Evolutionary conservation across 1,284 basidiomycete species (phyloP), one percentile per base, ranked within the genome.

Genomic region (Cryptococcus sp.): DNA sequence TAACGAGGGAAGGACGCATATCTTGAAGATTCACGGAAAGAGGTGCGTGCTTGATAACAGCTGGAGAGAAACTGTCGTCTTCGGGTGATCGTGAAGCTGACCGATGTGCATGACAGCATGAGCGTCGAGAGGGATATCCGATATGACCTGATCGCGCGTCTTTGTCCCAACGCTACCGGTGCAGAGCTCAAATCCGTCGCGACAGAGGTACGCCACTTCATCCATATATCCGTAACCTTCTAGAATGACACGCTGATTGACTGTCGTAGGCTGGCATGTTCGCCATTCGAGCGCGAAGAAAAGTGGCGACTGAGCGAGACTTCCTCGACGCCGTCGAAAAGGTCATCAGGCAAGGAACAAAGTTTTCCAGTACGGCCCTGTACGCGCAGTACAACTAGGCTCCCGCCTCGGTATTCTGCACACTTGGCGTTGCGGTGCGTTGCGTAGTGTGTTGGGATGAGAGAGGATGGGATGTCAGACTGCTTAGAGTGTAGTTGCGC

Each of bases 311-410:
- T 5, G 96, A 99, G 77, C 87, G 93, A 58, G 96, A 99, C 80
- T 99, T 98, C 81, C 80, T 99, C 72, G 93, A 97, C 73, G 91
- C 93, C 5, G 95, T 99, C 3, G 95, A 99, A 82, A 98, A 98
- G 82, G 95, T 98, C 59, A 93, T 98, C 51, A 84, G 93, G 73
- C 94, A 98, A 81, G 95, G 95, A 51, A 94, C 91, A 71, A 98
- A 99, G 82, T 99, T 98, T 80, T 90, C 88, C 15, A 88, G 86
- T 84, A 93, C 90, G 82, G 79, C 80, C 13, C 67, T 81, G 65
- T 82, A 81, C 64, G 78, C 80, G 31, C 78, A 80, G 67, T 81
- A 79, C 71, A 77, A 77, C 59, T 75, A 74, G 63, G 25, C 50
- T 15, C n/a, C n/a, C n/a, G n/a, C n/a, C n/a, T n/a, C n/a, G 45